Conservation (phyloP, 202 grass and related monocot genomes). For the Schoenoplectus tabernaemontani region DNA sequence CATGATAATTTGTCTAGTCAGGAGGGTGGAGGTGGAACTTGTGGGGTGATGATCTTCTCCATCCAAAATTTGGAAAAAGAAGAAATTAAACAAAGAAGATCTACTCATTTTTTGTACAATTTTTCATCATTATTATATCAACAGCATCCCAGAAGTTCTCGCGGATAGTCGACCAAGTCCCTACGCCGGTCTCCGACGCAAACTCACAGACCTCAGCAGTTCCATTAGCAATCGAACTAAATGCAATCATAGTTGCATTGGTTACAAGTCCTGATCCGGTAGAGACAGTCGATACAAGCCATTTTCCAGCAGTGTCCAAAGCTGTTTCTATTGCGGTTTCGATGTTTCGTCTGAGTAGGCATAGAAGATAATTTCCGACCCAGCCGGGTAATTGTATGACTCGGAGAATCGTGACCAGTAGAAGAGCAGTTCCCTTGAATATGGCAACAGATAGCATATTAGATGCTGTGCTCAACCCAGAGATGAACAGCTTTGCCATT, state of each 20-base stretch:
- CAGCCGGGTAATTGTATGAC: constrained; percentile 19
- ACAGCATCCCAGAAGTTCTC: constrained; percentile 1
- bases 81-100: background rate
- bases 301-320: background rate
- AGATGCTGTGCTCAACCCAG: background rate
- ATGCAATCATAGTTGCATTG: background rate
- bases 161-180: background rate
- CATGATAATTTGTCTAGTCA: no score
- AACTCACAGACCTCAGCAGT: constrained; percentile 15
- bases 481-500: constrained; percentile 28
- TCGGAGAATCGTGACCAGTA: constrained; percentile 16
- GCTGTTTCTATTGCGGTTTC: background rate
- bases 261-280: background rate
- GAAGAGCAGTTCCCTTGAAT: constrained; percentile 32
- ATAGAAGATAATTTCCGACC: constrained; percentile 7
- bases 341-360: background rate
- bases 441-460: constrained; percentile 8
- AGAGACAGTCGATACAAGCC: background rate
- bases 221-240: constrained; percentile 6
- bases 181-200: constrained; percentile 3
- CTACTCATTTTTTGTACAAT: background rate
- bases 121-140: constrained; percentile 16
- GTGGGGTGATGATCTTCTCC: background rate
- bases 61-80: background rate
- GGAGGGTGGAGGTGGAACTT: no score